Base-by-base conservation (phyloP, 2,329 filamentous ascomycete genomes). In the Paecilomyces sp. region DNA sequence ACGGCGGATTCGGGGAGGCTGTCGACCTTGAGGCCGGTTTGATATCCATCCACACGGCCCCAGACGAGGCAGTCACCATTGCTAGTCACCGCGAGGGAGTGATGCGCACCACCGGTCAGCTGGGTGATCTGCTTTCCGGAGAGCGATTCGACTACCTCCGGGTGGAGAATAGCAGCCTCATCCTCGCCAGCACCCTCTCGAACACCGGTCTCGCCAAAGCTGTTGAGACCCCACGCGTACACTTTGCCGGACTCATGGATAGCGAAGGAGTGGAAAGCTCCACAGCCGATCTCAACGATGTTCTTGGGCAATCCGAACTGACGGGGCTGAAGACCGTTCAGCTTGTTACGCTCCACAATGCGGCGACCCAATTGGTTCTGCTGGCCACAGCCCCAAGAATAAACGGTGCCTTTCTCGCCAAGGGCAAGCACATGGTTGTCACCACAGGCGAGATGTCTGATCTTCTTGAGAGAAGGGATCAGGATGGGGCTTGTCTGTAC, bases 171-270 rank as follows among this genome's bases (percentile, higher is more conserved):
- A 62, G 88, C 85, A 34, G 88, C 88, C 64, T 88, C 86, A 57
- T 88, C 85, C 60, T 88, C 84, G 33, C 87, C 88, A 13, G 84
- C 86, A 58, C 82, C 80, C 52, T 85, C 81, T 15, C 80, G 79
- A 60, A 88, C 81, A 36, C 88, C 91, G 15, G 89, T 90, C 77
- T 96, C 88, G 63, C 88, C 89, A 74, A 90, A 95, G 75, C 89
- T 92, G 81, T 96, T 96, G 31, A 93, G 79, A 25, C 92, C 91
- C 91, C 91, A 96, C 0, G 87, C 84, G 75, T 86, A 94, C 33
- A 93, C 88, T 31, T 84, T 81, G 47, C 87, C 87, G 30, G 87
- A 83, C 62, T 85, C 83, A 66, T 84, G 83, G 55, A 91, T 82
- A 56, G 88, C 88, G 67, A 96, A 93, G 66, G 87, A 89, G 78